Evolutionary conservation across 495 filamentous ascomycete genomes (phyloP).

Genomic region (Haplographium delicatum): DNA sequence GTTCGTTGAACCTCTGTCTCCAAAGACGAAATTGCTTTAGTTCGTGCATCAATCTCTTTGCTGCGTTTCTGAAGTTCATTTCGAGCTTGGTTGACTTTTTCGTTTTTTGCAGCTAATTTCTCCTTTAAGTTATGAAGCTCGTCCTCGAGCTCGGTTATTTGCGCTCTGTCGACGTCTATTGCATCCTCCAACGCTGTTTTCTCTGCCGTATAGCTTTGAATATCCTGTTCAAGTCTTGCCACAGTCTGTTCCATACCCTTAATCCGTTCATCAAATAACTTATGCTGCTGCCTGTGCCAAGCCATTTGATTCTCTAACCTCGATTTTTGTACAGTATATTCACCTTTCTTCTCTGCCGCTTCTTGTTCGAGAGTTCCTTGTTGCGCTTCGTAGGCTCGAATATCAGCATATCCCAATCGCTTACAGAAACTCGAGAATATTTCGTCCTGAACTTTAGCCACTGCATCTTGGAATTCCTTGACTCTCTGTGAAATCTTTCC

Average conservation of each 20-base stretch:
- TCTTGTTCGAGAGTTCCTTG: slow-evolving; percentile 90
- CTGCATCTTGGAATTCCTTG: slow-evolving; percentile 64
- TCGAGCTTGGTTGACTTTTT: slow-evolving; percentile 76
- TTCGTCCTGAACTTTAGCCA: slow-evolving; percentile 80
- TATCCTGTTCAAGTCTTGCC: slow-evolving; percentile 56
- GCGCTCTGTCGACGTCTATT: slow-evolving; percentile 65
- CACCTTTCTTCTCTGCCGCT: slow-evolving; percentile 74
- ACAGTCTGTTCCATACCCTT: slow-evolving; percentile 58
- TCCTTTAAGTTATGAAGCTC: slow-evolving; percentile 60
- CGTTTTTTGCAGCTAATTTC: slow-evolving; percentile 59
- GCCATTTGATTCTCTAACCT: slow-evolving; percentile 71
- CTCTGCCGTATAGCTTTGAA: slow-evolving; percentile 65
- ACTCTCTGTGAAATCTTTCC: slow-evolving; percentile 61
- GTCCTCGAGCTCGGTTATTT: slow-evolving; percentile 71
- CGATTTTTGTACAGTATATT: slow-evolving; percentile 79
- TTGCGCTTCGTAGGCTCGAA: slow-evolving; percentile 87
- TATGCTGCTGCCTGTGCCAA: slow-evolving; percentile 52
- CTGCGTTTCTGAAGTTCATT: slow-evolving; percentile 78
- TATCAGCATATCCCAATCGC: slow-evolving; percentile 78
- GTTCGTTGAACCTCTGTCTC: slow-evolving; percentile 82
- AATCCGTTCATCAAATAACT: slow-evolving; percentile 48
- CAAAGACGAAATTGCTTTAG: slow-evolving; percentile 68
- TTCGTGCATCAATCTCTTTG: slow-evolving; percentile 71
- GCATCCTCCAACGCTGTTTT: slow-evolving; percentile 68
- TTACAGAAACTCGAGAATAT: slow-evolving; percentile 85